Evolutionary conservation across 169 alveolate genomes (phyloP), one percentile per base, ranked within the genome.

Genomic region (Plasmodium gallinaceum): DNA sequence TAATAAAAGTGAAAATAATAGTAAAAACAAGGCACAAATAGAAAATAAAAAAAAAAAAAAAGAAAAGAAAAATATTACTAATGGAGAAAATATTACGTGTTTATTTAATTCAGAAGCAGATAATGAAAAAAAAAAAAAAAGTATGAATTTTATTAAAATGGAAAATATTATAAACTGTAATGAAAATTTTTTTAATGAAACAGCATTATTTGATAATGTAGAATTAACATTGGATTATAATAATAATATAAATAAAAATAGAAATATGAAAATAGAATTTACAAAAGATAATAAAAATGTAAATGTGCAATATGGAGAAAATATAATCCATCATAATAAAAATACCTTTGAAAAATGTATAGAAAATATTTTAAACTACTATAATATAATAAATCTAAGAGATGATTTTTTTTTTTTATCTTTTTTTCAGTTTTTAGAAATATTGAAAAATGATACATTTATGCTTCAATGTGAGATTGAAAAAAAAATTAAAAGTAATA

Each of bases 341-440:
- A 26, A 24, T 6, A 37, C 14, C 5, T 78, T 64, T 58, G 66
- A 37, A 58, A 43, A 65, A 7, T 26, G 9, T 8, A 65, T 54
- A 4, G 39, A 26, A 26, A 65, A 78, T 18, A 65, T 78, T n/a
- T 18, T 78, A 43, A 18, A 52, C 8, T 42, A 78, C 51, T 78
- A 78, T 45, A 78, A 78, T 60, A 43, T 58, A 22, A n/a, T 78
- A 32, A 78, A 78, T 37, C 32, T 78, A n/a, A 9, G 89, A 22
- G 89, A 78, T 65, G 89, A 78, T 43, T 78, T 45, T 37, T 64
- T 78, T 58, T 52, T 78, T 20, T 58, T 78, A 10, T 16, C 89
- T 5, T 78, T 58, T 51, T 65, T 78, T 69, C 39, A 54, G 52
- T 64, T 78, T 32, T 26, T 78, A 39, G 89, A 78, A 58, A 46